A percentile compares a stretch with the other conserved stretches of the same genome.
These are phyloP conservation scores for Lecanoromycetidae sp. DNA, from an alignment of 2,329 filamentous ascomycete species.

Conservation along the genomic window DNA sequence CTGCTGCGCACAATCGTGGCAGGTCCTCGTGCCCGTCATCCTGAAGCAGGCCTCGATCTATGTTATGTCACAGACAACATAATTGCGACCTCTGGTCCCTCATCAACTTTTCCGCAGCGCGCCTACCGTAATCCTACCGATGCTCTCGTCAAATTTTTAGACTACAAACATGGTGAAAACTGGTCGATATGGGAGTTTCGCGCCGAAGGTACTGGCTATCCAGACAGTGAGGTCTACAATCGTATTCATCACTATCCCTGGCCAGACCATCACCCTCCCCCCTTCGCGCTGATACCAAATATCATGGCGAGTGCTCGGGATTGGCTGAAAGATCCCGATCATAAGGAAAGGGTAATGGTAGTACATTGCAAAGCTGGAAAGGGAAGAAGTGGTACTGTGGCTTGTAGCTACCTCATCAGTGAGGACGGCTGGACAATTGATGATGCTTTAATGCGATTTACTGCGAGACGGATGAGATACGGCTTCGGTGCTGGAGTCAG, in stretches of 20 bases:
- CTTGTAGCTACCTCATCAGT: slow-evolving; percentile 79
- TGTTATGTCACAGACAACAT: slow-evolving; percentile 88
- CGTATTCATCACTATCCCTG: slow-evolving; percentile 86
- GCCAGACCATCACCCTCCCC: slow-evolving; percentile 94
- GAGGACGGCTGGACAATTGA: slow-evolving; percentile 61
- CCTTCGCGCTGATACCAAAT: slow-evolving; percentile 75
- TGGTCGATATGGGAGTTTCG: slow-evolving; percentile 99
- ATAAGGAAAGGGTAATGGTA: slow-evolving; percentile 55
- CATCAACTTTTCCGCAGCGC: slow-evolving; percentile 75
- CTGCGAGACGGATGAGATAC: slow-evolving; percentile 75
- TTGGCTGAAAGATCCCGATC: slow-evolving; percentile 50
- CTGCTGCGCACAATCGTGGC: slow-evolving; percentile 85
- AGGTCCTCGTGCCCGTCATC: slow-evolving; percentile 68
- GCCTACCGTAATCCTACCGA: slow-evolving; percentile 91
- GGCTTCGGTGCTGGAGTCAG: slow-evolving; percentile 81
- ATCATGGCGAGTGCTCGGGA: slow-evolving; percentile 89
- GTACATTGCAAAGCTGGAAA: slow-evolving; percentile 98
- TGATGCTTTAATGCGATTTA: slow-evolving; percentile 57
- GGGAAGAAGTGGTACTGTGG: slow-evolving; percentile 76
- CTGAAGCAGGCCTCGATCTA: slow-evolving; percentile 79
- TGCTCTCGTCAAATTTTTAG: slow-evolving; percentile 74
- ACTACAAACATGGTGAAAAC: slow-evolving; percentile 65
- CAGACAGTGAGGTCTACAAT: slow-evolving; percentile 74
- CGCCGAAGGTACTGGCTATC: slow-evolving; percentile 91
- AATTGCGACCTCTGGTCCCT: slow-evolving; percentile 71